Base-by-base conservation (phyloP, 2,329 filamentous ascomycete species). In the Clonostachys solani region DNA sequence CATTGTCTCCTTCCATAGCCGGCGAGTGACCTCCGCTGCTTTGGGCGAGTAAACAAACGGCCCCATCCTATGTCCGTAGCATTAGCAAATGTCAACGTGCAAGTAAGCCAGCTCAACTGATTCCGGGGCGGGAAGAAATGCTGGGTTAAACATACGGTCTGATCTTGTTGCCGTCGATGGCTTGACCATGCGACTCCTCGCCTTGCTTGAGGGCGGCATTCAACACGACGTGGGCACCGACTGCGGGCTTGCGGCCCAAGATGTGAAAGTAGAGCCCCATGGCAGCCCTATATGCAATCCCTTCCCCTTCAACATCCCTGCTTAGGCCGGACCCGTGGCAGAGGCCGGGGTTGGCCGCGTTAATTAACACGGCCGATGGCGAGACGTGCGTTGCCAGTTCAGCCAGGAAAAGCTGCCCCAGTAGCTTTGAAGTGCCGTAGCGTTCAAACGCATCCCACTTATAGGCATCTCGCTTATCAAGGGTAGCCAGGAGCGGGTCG, bases 291-390 rank as follows among this genome's bases (percentile, higher is more conserved):
- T 40, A 37, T 16, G 45, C 8, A 10, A 43, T 16, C 7, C 43
- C 43, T 4, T 33, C n/a, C 12, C 49, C 46, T 6, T 41, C 40
- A 3, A 17, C 46, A 13, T 48, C 45, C 13, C 46, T 40, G 12
- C 33, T 29, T 3, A 50, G 33, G 16, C 29, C 34, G 5, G 49
- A 43, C 6, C 43, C 46, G 40, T 48, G 33, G 5, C 33, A 36
- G 6, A 66, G 60, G 0, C 71, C 75, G 1, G 75, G 75, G 18
- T 75, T 72, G 2, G 69, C 71, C 2, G 74, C 49, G 45, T 77
- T 78, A 36, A 78, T 57, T 8, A 72, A 50, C 0, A 75, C 66
- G 35, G 73, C 65, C 3, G 73, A 61, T 0, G 66, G 52, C 2
- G 59, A 60, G 1, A 74, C 61, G 17, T 61, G 59, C 13, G 69